phyloP scores from a whole-genome alignment of 1,284 basidiomycete species.

The Pseudozyma tsukubaensis region DNA sequence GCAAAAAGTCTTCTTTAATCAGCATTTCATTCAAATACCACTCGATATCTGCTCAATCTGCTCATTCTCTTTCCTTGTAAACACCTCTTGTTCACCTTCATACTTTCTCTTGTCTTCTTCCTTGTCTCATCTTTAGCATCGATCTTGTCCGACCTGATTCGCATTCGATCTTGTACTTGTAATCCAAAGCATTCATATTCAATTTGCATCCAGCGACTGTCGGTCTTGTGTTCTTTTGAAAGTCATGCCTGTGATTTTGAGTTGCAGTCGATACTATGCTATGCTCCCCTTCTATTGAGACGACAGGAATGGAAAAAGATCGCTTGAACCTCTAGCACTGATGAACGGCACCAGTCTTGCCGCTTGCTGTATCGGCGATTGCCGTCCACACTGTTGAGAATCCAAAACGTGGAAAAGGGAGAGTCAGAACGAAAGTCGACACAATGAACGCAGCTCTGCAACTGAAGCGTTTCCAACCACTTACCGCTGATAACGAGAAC shows the following conservation, averaged over 20 bases:
- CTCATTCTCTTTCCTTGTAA: not conserved
- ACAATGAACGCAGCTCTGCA: not conserved
- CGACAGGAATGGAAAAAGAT: not conserved
- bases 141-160: no score
- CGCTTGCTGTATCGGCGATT: slow-evolving; percentile 40
- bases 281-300: not conserved
- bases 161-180: no score
- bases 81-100: not conserved
- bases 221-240: no score
- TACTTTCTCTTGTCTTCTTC: not conserved
- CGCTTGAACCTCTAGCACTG: slow-evolving; percentile 26
- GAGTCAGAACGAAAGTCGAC: not conserved
- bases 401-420: not conserved
- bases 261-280: no score
- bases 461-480: not conserved
- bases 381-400: slow-evolving; percentile 45
- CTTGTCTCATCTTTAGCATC: no score
- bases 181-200: no score
- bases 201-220: no score
- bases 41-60: slow-evolving; percentile 2
- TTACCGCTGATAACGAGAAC: slow-evolving; percentile 61
- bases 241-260: no score
- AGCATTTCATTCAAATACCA: slow-evolving; percentile 6
- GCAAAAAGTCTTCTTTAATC: slow-evolving; percentile 24
- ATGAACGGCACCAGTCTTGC: slow-evolving; percentile 50